phyloP scores from a whole-genome alignment of 495 filamentous ascomycete species.

The Xylaria flabelliformis region DNA sequence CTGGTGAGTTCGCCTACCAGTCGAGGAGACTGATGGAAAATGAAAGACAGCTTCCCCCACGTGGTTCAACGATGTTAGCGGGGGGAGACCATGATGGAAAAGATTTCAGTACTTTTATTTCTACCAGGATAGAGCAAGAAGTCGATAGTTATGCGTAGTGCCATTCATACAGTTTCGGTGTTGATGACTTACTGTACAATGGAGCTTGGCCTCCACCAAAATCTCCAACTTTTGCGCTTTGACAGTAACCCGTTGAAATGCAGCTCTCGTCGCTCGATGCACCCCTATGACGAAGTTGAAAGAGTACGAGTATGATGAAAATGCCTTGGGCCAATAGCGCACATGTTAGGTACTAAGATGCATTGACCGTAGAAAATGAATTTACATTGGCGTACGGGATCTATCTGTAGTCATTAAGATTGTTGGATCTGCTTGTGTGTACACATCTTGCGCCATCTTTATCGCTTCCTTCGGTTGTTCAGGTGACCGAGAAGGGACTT shows the following conservation, averaged over 20 bases:
- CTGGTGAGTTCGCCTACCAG: slow-evolving; percentile 3
- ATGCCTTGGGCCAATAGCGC: neutral
- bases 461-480: slow-evolving; percentile 26
- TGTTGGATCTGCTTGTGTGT: neutral
- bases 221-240: neutral
- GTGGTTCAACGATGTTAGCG: neutral
- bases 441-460: slow-evolving; percentile 20
- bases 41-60: neutral
- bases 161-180: neutral
- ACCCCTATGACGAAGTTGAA: slow-evolving; percentile 23
- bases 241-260: neutral
- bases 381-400: neutral
- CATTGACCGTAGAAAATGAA: neutral
- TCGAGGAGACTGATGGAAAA: neutral
- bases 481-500: slow-evolving; percentile 16
- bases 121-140: neutral
- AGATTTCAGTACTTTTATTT: neutral
- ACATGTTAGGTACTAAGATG: neutral
- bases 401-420: neutral
- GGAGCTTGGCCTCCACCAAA: slow-evolving; percentile 9
- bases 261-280: slow-evolving; percentile 16
- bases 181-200: neutral
- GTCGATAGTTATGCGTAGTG: neutral
- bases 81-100: neutral
- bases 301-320: slow-evolving; percentile 4